Base-by-base conservation (phyloP, 306 rosid species). In the Cicer yamashitae region DNA sequence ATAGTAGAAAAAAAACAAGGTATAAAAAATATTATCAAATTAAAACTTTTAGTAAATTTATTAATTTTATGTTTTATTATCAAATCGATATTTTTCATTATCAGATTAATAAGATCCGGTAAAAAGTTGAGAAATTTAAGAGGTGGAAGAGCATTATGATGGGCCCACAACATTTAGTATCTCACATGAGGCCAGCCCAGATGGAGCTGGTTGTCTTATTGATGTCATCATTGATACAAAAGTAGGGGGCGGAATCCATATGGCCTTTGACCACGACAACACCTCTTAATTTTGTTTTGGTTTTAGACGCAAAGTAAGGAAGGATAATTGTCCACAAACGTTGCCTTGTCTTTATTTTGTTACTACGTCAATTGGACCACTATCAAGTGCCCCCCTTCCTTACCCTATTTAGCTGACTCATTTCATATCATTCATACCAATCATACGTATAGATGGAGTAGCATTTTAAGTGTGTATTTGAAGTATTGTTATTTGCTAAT, bases 151-250 rank as follows among this genome's bases (percentile, higher is more conserved):
- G 37, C 37, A 30, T 30, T 22, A 22, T 30, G 37, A 8, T 7
- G 54, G 79, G 71, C 57, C 79, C 64, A 60, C 76, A 12, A 30
- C 67, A 64, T 40, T 57, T 39, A 72, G 69, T 53, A n/a, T 80
- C 48, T 6, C 79, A 71, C 77, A 73, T 6, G 39, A 44, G 22
- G 41, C 46, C 56, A 51, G 50, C 50, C 81, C 40, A 46, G 22
- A 58, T 15, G 67, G 44, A 67, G 47, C 43, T 8, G 61, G 60
- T 34, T 62, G 80, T 69, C 57, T 41, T 22, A 62, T 48, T 12
- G 57, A 46, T 67, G 71, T 38, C 41, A 44, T 53, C 25, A 62
- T 46, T 6, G 43, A 13, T 53, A n/a, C 67, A 57, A 72, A 43
- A 22, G 20, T 10, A 8, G 79, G 79, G 62, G 63, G 37, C 41